Evolutionary conservation across 331 rosid species (phyloP), one percentile per base, ranked within the genome.

Genomic region (Malus hybrid): DNA sequence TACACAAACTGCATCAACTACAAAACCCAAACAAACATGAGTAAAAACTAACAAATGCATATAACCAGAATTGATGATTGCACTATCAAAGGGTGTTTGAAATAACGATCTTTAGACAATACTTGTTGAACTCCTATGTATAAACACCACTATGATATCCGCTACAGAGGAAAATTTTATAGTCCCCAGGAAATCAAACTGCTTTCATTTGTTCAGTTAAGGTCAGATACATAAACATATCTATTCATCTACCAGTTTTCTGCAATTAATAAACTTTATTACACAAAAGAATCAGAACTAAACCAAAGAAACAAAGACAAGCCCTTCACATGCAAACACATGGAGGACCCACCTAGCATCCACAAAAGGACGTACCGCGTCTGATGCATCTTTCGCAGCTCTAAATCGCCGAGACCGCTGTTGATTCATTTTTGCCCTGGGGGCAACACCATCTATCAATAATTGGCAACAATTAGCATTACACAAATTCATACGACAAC

Each of bases 391-490:
- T 86, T 95, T 95, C 11, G 98, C 97, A 46, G 99, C 82, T 82
- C 97, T 89, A 85, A 95, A 95, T 68, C 99, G 91, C 75, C 99
- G 88, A 70, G 97, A 92, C 54, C 99, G 78, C 54, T 92, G 99
- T 75, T 95, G 99, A 77, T 95, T 95, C 99, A 95, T 95, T 81
- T 95, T 95, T 19, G 99, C 99, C 89, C 99, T 88, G 3, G 99
- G 99, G 64, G 99, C 99, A 86, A 95, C 99, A 78, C 99, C 99
- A 81, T 95, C 99, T 95, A 83, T 67, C 73, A 75, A 61, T 71
- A 55, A 39, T 73, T 70, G 39, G 7, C 72, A 75, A n/a, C 59
- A 39, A 56, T 60, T 39, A 83, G 83, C 39, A 78, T 72, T 61
- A 56, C 22, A 65, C 46, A 67, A 74, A 46, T 5, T 7, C 48